Evolutionary conservation across 805 yeast genomes (phyloP).

Genomic region (Myxozyma udenii): DNA sequence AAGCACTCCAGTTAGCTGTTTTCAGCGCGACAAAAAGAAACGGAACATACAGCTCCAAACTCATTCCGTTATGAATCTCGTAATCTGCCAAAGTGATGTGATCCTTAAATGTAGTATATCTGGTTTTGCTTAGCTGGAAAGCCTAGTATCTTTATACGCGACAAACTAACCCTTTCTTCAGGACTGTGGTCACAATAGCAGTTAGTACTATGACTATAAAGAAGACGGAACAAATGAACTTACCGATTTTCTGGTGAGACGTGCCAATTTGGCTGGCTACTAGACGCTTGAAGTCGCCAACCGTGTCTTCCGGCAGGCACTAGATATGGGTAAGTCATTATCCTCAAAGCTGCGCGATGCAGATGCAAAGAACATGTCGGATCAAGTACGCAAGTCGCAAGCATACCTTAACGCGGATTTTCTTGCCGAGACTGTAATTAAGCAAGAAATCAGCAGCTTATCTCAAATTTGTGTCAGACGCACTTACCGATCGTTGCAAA

Average conservation of each 20-base stretch:
- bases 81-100: constrained; percentile 92
- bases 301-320: constrained; percentile 77
- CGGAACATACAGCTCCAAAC: constrained; percentile 66
- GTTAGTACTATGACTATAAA: background rate
- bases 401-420: constrained; percentile 69
- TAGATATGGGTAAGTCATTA: too few relatives aligned
- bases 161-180: constrained; percentile 68
- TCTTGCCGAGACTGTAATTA: constrained; percentile 67
- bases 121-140: background rate
- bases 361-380: too few relatives aligned
- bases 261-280: constrained; percentile 82
- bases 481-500: constrained; percentile 62
- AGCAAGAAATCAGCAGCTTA: background rate
- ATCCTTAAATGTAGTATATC: constrained; percentile 73
- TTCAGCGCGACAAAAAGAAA: too few relatives aligned
- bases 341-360: too few relatives aligned
- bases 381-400: too few relatives aligned
- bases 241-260: constrained; percentile 51
- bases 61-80: constrained; percentile 86
- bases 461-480: background rate
- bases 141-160: background rate
- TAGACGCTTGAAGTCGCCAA: constrained; percentile 87
- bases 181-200: constrained; percentile 40
- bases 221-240: constrained; percentile 9
- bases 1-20: too few relatives aligned